Base-by-base conservation (phyloP, 208 protist genomes). In the Trypanosoma lewisi region DNA sequence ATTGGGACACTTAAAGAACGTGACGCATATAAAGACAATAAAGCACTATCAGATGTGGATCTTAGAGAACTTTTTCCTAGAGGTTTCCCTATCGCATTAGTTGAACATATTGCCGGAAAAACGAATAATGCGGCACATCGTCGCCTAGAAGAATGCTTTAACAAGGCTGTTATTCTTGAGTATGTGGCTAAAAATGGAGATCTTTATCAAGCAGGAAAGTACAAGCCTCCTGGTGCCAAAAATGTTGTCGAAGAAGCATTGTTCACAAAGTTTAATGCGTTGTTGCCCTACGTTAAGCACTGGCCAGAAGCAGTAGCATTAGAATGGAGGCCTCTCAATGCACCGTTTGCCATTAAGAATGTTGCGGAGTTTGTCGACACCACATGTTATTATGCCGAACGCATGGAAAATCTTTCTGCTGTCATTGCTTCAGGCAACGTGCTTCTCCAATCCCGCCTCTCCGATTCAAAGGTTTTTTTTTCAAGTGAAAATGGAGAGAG, bases 301-400 rank as follows among this genome's bases (percentile, higher is more conserved):
- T 94, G 87, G 87, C 72, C 75, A 28, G 70, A 76, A 36, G 87
- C 87, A 11, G 78, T 89, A 14, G 62, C 71, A 16, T 55, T 89
- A 2, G 87, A 94, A 56, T 89, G 81, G 27, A 73, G 51, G 7
- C 75, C 80, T 11, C 51, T 64, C 19, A 94, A 94, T 62, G 39
- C 77, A n/a, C 84, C 84, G 0, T 86, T 87, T 74, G 83, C 87
- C 0, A 36, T 82, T 1, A 82, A 88, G 21, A 80, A 75, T 9
- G 0, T 85, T 16, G 68, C 78, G 0, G 84, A 94, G 57, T 91
- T 91, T 81, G 67, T 85, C 0, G 87, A 94, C 42, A 89, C 75
- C 2, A 80, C 75, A 6, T 80, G 70, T 14, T 88, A 84, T 60
- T 84, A 90, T 53, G 83, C 84, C 60, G 87, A 94, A 67, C 82